A percentile compares a stretch with the other conserved stretches of the same genome.
Evolutionary conservation across 169 alveolate species (phyloP).

Genomic region (Plasmodium reichenowi): DNA sequence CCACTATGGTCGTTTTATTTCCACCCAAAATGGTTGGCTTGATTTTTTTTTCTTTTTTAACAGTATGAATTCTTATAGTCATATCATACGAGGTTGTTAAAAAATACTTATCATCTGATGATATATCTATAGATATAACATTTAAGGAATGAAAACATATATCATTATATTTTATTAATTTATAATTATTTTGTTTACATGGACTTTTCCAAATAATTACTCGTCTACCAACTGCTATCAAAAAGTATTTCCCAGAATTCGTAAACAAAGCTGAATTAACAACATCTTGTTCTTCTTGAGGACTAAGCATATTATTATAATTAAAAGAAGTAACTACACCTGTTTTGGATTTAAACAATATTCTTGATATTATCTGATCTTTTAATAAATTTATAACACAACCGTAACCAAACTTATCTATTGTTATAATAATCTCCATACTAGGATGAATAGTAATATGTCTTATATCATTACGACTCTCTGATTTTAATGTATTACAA

Average conservation of each 20-base stretch:
- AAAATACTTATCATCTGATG: constrained; percentile 81
- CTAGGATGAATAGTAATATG: constrained; percentile 85
- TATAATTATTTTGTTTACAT: constrained; percentile 78
- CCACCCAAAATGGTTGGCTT: constrained; percentile 87
- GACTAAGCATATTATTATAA: constrained; percentile 29
- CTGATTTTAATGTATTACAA: constrained; percentile 85
- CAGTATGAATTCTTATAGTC: constrained; percentile 89
- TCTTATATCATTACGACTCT: constrained; percentile 83
- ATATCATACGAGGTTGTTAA: constrained; percentile 86
- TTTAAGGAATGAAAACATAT: constrained; percentile 85
- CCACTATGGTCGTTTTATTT: constrained; percentile 86
- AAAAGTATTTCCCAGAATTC: constrained; percentile 80
- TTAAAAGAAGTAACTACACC: constrained; percentile 73
- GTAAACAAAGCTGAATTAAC: constrained; percentile 81
- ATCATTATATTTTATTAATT: constrained; percentile 82
- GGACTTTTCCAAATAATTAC: constrained; percentile 85
- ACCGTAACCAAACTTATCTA: constrained; percentile 86
- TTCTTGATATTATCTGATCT: constrained; percentile 82
- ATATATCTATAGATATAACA: constrained; percentile 86
- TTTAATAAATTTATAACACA: constrained; percentile 83
- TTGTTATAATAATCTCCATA: constrained; percentile 81
- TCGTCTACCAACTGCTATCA: constrained; percentile 79
- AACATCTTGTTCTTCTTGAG: constrained; percentile 78
- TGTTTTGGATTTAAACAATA: constrained; percentile 81
- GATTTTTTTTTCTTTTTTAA: constrained; percentile 79